These are phyloP conservation scores for Arthrobotrys entomopaga DNA, from an alignment of 2,329 filamentous ascomycete genomes.

Conservation along the genomic window DNA sequence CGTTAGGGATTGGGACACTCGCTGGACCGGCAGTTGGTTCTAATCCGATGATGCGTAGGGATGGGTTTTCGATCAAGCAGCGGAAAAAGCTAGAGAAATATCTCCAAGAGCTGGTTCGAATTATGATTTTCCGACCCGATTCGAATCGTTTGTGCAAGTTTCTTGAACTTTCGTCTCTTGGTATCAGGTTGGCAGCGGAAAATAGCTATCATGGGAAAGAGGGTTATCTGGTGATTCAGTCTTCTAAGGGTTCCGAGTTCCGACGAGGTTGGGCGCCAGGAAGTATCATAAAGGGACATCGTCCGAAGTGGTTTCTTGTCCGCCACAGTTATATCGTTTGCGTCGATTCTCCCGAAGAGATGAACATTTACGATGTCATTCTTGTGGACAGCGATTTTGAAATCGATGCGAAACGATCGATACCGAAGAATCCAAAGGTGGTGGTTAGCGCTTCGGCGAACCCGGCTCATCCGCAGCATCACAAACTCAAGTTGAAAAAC, in stretches of 20 bases:
- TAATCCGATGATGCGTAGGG: constrained; percentile 63
- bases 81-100: constrained; percentile 88
- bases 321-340: constrained; percentile 97
- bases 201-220: constrained; percentile 98
- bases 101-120: constrained; percentile 90
- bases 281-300: constrained; percentile 82
- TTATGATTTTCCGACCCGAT: constrained; percentile 95
- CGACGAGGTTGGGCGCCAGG: constrained; percentile 80
- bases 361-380: constrained; percentile 99
- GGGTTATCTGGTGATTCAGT: constrained; percentile 90
- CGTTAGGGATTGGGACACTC: constrained; percentile 62
- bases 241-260: constrained; percentile 87
- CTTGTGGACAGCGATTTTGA: constrained; percentile 90
- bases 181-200: constrained; percentile 91
- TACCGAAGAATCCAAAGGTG: constrained; percentile 67
- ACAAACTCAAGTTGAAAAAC: constrained; percentile 87
- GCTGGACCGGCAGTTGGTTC: constrained; percentile 59
- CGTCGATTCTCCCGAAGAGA: constrained; percentile 97
- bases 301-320: constrained; percentile 97
- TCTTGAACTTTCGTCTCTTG: constrained; percentile 90
- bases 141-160: constrained; percentile 97
- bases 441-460: constrained; percentile 69
- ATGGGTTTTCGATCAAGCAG: constrained; percentile 80
- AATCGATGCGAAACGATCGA: constrained; percentile 76
- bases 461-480: constrained; percentile 75